These are phyloP conservation scores for Diplodia seriata DNA, from an alignment of 2,329 filamentous ascomycete genomes.

Conservation along the genomic window DNA sequence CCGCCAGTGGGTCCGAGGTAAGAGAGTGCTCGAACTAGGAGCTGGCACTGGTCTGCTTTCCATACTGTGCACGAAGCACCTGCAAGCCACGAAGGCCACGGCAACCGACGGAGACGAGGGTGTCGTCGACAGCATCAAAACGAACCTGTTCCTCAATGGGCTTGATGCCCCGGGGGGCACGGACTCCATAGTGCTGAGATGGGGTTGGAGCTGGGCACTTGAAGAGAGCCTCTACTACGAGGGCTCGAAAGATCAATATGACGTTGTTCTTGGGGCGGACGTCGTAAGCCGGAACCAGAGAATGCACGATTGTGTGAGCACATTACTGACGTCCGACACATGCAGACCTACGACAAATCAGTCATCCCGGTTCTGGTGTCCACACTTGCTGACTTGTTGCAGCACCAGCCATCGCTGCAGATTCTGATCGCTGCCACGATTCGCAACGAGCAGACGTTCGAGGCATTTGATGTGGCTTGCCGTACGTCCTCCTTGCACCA, in stretches of 20 bases:
- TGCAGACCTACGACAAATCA: conserved; percentile 71
- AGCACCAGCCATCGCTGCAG: conserved; percentile 61
- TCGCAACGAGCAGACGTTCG: conserved; percentile 73
- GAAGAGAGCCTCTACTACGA: conserved; percentile 36
- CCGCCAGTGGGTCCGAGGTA: conserved; percentile 57
- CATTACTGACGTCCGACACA: conserved; percentile 18
- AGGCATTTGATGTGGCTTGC: conserved; percentile 67
- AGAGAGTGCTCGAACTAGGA: conserved; percentile 73
- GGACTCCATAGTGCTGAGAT: conserved; percentile 63
- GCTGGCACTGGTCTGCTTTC: conserved; percentile 79
- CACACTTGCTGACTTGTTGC: conserved; percentile 69
- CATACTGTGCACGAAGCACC: conserved; percentile 73
- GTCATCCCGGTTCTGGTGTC: conserved; percentile 69
- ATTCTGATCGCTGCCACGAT: conserved; percentile 75
- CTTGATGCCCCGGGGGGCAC: conserved; percentile 58
- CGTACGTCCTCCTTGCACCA: conserved; percentile 46
- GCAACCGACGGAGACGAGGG: conserved; percentile 78
- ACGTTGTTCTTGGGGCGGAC: conserved; percentile 77
- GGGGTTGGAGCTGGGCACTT: conserved; percentile 63
- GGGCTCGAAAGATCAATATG: conserved; percentile 52
- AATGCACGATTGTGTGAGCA: conserved; percentile 5
- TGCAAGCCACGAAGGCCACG: conserved; percentile 65
- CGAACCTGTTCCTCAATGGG: conserved; percentile 72
- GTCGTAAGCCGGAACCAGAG: conserved; percentile 56
- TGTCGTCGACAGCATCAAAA: conserved; percentile 70